phyloP scores from a whole-genome alignment of 345 rosid species.

The Camelina neglecta region DNA sequence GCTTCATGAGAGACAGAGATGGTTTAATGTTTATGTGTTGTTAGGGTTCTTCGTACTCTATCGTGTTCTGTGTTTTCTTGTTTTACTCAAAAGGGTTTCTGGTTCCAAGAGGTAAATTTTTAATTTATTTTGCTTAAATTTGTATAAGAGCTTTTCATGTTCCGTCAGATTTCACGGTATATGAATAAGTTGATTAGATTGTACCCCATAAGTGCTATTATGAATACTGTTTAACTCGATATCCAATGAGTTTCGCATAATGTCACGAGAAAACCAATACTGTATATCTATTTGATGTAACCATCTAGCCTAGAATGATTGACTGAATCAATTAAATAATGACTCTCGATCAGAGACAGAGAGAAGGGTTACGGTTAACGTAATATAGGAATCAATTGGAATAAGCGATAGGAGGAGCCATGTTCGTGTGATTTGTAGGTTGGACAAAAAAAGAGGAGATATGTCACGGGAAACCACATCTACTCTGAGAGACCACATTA shows the following conservation, averaged over 20 bases:
- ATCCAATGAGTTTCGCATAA: neutral
- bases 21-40: slow-evolving; percentile 78
- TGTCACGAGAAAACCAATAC: slow-evolving; percentile 7
- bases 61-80: slow-evolving; percentile 76
- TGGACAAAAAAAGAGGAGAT: slow-evolving; percentile 9
- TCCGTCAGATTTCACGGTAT: slow-evolving; percentile 3
- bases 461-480: slow-evolving; percentile 22
- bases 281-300: neutral
- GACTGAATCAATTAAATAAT: slow-evolving; percentile 1
- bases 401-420: slow-evolving; percentile 1
- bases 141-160: neutral
- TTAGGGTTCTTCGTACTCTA: slow-evolving; percentile 84
- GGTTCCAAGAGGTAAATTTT: slow-evolving; percentile 55
- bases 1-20: slow-evolving; percentile 62
- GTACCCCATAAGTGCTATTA: neutral
- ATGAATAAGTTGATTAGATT: neutral
- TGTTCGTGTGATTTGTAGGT: slow-evolving; percentile 14
- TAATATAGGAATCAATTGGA: slow-evolving; percentile 22
- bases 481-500: neutral
- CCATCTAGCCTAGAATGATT: neutral
- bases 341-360: neutral
- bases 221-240: neutral
- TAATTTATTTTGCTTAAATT: neutral
- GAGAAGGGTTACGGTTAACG: neutral
- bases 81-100: slow-evolving; percentile 75